Evolutionary conservation across 305 asterid species (phyloP).

Genomic region (Striga hermonthica): DNA sequence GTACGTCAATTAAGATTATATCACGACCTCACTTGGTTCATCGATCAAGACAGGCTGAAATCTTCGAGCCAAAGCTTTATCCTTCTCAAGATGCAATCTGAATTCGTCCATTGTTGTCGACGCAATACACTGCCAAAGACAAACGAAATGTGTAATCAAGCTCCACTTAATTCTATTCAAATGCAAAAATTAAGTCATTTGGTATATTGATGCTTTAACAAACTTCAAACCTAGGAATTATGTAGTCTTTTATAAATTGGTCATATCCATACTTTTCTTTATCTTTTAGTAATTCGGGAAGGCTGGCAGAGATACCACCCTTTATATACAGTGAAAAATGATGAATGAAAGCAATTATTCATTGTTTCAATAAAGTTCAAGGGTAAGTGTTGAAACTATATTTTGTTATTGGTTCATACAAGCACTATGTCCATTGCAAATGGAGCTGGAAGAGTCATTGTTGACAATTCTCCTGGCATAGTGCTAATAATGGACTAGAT

Average conservation of each 20-base stretch:
- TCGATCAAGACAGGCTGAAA: constrained; percentile 83
- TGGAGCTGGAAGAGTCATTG: too few species aligned
- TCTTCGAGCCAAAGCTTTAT: constrained; percentile 90
- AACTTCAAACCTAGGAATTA: constrained; percentile 16
- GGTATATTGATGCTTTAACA: constrained; percentile 4
- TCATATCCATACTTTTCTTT: not conserved
- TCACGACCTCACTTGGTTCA: constrained; percentile 83
- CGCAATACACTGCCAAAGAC: constrained; percentile 81
- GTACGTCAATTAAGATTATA: constrained; percentile 24
- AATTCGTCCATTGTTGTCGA: constrained; percentile 94
- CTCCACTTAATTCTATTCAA: constrained; percentile 23
- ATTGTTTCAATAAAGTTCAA: constrained; percentile 14
- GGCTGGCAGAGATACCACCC: not conserved
- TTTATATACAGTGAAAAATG: constrained; percentile 3
- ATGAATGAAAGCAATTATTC: not conserved
- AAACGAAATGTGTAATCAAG: constrained; percentile 28
- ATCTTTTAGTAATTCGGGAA: not conserved
- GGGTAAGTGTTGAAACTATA: constrained; percentile 15
- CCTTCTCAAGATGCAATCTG: constrained; percentile 82
- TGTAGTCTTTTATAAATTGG: not conserved
- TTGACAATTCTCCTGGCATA: too few species aligned
- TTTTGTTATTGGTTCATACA: constrained; percentile 25
- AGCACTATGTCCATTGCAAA: too few species aligned
- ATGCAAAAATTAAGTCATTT: constrained; percentile 26
- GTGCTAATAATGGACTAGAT: too few species aligned